phyloP scores from a whole-genome alignment of 306 rosid species.

The Quercus dentata region DNA sequence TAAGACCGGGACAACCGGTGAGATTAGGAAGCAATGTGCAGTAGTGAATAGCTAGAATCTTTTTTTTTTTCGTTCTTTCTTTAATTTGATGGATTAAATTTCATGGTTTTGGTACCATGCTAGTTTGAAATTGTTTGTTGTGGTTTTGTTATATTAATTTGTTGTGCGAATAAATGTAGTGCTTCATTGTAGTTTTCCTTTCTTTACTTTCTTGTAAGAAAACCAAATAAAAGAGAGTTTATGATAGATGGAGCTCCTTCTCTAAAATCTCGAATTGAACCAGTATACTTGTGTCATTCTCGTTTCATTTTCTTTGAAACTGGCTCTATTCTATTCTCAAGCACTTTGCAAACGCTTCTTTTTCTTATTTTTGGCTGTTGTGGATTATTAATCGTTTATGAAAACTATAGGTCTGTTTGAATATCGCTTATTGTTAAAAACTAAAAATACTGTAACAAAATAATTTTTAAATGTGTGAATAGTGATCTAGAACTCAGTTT shows the following conservation, averaged over 20 bases:
- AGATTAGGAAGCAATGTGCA: constrained; percentile 79
- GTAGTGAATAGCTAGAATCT: constrained; percentile 48
- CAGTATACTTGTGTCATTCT: no score
- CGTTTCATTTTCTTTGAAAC: no score
- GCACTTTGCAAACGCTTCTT: no score
- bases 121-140: neutral
- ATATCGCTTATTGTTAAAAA: no score
- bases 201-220: neutral
- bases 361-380: no score
- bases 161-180: neutral
- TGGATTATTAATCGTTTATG: no score
- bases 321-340: no score
- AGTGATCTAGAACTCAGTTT: accelerated
- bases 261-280: neutral
- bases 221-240: neutral
- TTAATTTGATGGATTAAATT: neutral
- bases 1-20: constrained; percentile 75
- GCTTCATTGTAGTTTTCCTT: neutral
- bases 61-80: neutral
- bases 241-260: neutral
- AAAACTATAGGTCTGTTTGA: no score
- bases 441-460: no score
- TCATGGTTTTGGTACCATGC: neutral
- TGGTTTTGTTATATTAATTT: neutral
- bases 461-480: no score